Base-by-base conservation (phyloP, 805 yeast species). In the Ascoidea tarda region DNA sequence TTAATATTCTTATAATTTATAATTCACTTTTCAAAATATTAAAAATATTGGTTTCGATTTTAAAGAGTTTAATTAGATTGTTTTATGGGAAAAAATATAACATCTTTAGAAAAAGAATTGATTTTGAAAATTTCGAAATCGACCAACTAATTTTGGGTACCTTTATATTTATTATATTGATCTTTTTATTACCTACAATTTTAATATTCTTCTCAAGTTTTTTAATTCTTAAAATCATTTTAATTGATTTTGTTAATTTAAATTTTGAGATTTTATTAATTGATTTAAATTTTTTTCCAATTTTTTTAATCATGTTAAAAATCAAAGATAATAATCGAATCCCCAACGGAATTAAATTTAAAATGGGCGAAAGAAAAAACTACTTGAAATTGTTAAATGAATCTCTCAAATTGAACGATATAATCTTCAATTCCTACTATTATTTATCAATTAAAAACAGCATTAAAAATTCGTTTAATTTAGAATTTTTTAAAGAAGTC, bases 111-210 rank as follows among this genome's bases (percentile, higher is more conserved):
- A 74, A 86, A 52, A 81, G 99, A 70, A 80, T 89, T 38, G 99
- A 93, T 64, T 79, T 82, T 32, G 44, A 38, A 38, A 81, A 89
- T 56, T 91, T 86, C 64, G 91, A 86, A 55, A 69, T 91, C 31
- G 96, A 90, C 63, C 96, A 90, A 61, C 71, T 91, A 53, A 69
- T 95, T 50, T 68, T 91, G 62, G 99, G 99, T 0, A 93, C 96
- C 2, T 73, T 93, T 53, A 66, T 91, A 16, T 93, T 93, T 66
- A 87, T 91, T 50, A 79, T 90, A 14, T 69, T 87, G 51, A 67
- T 84, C 0, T 86, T 89, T 59, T 69, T 95, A 42, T 65, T 89
- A 50, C 99, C 99, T 0, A 93, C 99, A 0, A 84, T 88, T 1
- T 63, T 82, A 58, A 93, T 93, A 12, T 93, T 90, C 63, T 93